Percentiles rank a stretch among this genome's conserved stretches.
Evolutionary conservation across 2,329 filamentous ascomycete species (phyloP).

Genomic region (Neofusicoccum ribis): DNA sequence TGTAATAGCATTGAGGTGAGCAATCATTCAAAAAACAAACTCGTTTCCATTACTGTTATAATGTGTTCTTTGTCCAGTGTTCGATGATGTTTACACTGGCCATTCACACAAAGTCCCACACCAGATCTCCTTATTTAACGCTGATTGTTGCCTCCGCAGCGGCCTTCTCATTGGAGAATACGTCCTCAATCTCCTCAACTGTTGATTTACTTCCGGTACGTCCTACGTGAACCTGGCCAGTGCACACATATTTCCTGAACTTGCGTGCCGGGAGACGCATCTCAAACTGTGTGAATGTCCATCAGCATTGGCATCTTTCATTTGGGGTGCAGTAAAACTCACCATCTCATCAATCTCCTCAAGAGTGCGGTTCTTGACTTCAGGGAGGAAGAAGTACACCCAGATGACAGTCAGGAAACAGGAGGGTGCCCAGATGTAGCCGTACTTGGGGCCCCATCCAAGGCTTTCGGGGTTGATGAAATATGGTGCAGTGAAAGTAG

Average conservation of each 20-base stretch:
- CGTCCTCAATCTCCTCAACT: conserved; percentile 23
- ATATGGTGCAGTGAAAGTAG: conserved; percentile 59
- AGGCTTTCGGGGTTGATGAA: conserved; percentile 59
- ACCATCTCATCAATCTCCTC: conserved; percentile 37
- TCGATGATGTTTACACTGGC: no score
- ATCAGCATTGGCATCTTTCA: no score
- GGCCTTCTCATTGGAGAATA: conserved; percentile 26
- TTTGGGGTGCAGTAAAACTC: no score
- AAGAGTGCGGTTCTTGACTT: conserved; percentile 42
- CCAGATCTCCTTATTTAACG: neutral
- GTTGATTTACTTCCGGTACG: conserved; percentile 6
- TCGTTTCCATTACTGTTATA: no score
- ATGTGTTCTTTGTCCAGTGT: no score
- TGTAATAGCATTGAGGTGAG: no score
- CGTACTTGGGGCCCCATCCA: conserved; percentile 60
- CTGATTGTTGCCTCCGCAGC: neutral
- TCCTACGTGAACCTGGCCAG: conserved; percentile 20
- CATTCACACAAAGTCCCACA: neutral
- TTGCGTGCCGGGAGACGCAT: conserved; percentile 30
- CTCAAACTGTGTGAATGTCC: conserved; percentile 25
- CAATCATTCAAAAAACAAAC: neutral
- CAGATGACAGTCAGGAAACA: conserved; percentile 41
- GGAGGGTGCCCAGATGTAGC: conserved; percentile 36
- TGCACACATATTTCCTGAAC: conserved; percentile 35
- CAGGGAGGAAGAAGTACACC: conserved; percentile 35